phyloP scores from a whole-genome alignment of 2,329 filamentous ascomycete genomes.

The Graphilbum fragrans region DNA sequence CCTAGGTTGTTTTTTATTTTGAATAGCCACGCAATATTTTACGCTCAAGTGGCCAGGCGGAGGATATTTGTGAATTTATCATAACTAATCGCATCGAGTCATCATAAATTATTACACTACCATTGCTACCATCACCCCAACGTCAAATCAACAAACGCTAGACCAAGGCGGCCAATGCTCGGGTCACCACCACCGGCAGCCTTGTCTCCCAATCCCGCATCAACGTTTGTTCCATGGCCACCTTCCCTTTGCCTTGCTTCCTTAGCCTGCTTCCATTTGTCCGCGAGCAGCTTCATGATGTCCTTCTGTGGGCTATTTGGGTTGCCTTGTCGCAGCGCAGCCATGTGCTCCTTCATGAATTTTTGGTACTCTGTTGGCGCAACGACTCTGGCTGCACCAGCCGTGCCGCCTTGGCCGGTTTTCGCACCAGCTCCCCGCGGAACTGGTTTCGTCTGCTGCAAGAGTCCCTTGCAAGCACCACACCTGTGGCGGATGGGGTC shows the following conservation, averaged over 20 bases:
- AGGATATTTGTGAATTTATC: too few species aligned
- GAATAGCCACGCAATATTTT: too few species aligned
- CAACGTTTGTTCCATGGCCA: neutral
- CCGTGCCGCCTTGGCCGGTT: conserved; percentile 4
- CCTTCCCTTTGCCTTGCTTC: conserved; percentile 3
- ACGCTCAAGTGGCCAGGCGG: too few species aligned
- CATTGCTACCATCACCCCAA: neutral
- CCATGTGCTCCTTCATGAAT: conserved; percentile 58
- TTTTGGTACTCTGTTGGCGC: conserved; percentile 30
- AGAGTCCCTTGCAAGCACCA: conserved; percentile 56
- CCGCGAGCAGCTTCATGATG: conserved; percentile 56
- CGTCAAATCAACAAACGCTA: conserved; percentile 10
- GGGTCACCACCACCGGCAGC: neutral
- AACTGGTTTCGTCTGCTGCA: conserved; percentile 70
- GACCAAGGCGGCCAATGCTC: conserved; percentile 7
- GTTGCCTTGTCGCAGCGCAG: conserved; percentile 41
- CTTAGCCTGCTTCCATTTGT: conserved; percentile 43
- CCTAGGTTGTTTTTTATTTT: too few species aligned
- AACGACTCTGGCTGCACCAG: conserved; percentile 4
- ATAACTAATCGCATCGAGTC: too few species aligned
- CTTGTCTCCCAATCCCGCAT: neutral
- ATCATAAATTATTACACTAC: too few species aligned
- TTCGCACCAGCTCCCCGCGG: conserved; percentile 36
- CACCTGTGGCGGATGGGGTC: conserved; percentile 61
- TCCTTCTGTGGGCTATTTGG: conserved; percentile 49